Base-by-base conservation (phyloP, 441 rosid species). In the Hura crepitans region DNA sequence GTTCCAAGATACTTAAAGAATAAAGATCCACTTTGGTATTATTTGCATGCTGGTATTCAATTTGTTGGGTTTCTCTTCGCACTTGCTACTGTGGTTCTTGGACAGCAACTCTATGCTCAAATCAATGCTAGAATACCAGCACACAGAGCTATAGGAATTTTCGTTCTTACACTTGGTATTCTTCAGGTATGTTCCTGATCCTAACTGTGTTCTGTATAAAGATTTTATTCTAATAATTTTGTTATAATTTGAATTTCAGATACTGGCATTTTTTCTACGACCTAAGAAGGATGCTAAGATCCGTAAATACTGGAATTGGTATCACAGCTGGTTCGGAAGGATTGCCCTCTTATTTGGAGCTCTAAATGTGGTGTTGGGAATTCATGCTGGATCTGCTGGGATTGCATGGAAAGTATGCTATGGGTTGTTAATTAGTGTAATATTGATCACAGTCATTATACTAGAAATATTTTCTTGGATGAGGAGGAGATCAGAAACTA, bases 321-420 rank as follows among this genome's bases (percentile, higher is more conserved):
- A 92, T 77, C 99, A 94, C 69, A 79, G 75, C 65, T 90, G 97
- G 96, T 76, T 81, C 35, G 99, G 99, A 42, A 89, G 93, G 81
- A 73, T 86, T 62, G 85, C 93, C 33, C 86, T 89, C 37, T 87
- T 92, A 75, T 90, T 94, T 71, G 97, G 85, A 72, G 85, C 92
- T 62, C 49, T 87, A 57, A 94, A 94, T 74, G 77, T 89, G 62
- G 73, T 85, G 71, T 70, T 85, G 81, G 97, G 97, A 43, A 87
- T 87, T 27, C 77, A 87, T 67, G 77, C 78, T 30, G 97, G 86
- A 12, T 74, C 76, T 28, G 90, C 84, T 18, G 89, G 86, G 71
- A 75, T 74, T 68, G 84, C 81, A 1, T 90, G 91, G 94, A 89
- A 85, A 81, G 76, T 90, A 54, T 87, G 95, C 42, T 90, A 86